Percentiles rank a stretch among this genome's conserved stretches.
phyloP scores from a whole-genome alignment of 306 rosid species.

The Leucaena leucocephala region DNA sequence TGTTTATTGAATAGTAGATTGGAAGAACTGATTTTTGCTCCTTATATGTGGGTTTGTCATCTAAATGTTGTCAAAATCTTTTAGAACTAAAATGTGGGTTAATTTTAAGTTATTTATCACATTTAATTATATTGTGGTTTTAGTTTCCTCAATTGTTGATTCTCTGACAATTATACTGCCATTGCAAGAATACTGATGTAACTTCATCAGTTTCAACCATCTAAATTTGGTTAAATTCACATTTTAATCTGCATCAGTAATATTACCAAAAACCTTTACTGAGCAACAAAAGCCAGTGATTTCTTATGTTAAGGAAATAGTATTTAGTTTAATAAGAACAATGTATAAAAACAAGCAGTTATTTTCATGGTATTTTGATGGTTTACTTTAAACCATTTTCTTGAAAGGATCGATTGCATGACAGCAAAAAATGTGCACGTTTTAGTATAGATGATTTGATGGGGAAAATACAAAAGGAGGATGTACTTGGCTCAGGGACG shows the following conservation, averaged over 20 bases:
- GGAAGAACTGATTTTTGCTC: neutral
- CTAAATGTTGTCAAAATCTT: neutral
- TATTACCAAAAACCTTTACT: neutral
- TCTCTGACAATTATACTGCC: neutral
- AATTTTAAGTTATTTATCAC: neutral
- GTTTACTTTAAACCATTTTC: neutral
- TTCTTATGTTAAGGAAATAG: neutral
- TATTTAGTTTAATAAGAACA: neutral
- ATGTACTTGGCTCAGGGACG: conserved; percentile 41
- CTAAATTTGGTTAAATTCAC: neutral
- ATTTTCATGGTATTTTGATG: neutral
- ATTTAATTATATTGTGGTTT: neutral
- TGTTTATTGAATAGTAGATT: neutral
- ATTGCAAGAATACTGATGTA: neutral
- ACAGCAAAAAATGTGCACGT: neutral
- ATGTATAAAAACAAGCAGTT: neutral
- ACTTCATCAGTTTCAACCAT: neutral
- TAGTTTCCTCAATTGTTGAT: neutral
- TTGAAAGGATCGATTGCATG: neutral
- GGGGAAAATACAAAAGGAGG: no score
- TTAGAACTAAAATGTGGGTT: neutral
- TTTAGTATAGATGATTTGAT: neutral
- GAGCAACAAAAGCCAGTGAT: neutral
- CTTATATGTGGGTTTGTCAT: neutral
- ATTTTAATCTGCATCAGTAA: neutral